Evolutionary conservation across 192 early-diverging fungal genomes (phyloP).

Genomic region (Helicostylum pulchrum): DNA sequence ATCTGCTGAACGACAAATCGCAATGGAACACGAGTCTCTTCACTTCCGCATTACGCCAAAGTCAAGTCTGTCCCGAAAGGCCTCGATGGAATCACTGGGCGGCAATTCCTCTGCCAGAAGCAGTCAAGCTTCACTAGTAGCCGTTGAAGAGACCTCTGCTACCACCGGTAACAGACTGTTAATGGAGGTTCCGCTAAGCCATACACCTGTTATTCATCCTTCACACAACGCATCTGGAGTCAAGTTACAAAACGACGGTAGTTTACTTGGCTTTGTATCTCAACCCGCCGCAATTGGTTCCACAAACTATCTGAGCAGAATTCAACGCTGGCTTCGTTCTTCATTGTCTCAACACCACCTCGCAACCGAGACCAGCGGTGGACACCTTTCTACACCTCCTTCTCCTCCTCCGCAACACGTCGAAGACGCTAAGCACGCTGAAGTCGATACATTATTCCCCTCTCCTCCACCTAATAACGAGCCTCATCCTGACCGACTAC

Average conservation of each 20-base stretch:
- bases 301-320: slow-evolving; percentile 21
- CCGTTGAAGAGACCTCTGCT: neutral
- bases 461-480: neutral
- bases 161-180: neutral
- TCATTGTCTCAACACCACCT: slow-evolving; percentile 19
- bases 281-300: slow-evolving; percentile 24
- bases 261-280: slow-evolving; percentile 11
- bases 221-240: neutral
- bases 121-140: slow-evolving; percentile 26
- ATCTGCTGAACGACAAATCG: slow-evolving; percentile 56
- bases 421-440: slow-evolving; percentile 3
- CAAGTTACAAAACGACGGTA: slow-evolving; percentile 8
- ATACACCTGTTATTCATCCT: neutral
- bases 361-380: neutral
- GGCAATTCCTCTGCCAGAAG: slow-evolving; percentile 19
- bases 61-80: slow-evolving; percentile 16
- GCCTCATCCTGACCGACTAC: neutral
- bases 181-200: slow-evolving; percentile 4
- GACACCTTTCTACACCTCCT: neutral
- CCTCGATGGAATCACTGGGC: slow-evolving; percentile 20
- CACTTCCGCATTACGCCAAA: neutral
- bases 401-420: slow-evolving; percentile 7
- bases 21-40: slow-evolving; percentile 1
- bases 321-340: slow-evolving; percentile 34
- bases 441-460: neutral